Conservation (phyloP, 176 grass and related monocot species). For the Hsuehochloa calcarea region DNA sequence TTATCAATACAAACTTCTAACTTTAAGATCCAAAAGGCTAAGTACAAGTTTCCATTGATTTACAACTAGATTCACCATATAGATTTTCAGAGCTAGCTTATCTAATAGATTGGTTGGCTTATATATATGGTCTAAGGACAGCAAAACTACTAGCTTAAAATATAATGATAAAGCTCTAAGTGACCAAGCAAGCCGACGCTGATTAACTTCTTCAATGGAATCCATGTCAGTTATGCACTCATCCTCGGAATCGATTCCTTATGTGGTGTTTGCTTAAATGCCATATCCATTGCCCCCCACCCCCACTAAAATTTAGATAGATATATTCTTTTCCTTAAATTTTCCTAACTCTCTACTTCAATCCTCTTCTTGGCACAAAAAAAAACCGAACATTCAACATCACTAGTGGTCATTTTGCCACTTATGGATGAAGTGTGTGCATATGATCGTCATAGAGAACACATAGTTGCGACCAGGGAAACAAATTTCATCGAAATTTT, state of each 20-base stretch:
- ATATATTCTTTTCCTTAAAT: neutral
- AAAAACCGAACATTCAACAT: neutral
- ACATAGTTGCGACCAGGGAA: neutral
- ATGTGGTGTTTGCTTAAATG: neutral
- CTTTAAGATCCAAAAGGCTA: neutral
- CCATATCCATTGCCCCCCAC: neutral
- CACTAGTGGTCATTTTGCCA: neutral
- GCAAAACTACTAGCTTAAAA: neutral
- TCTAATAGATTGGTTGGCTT: neutral
- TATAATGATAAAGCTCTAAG: conserved; percentile 8
- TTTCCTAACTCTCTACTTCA: neutral
- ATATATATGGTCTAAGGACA: neutral
- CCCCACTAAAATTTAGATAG: neutral
- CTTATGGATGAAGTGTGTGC: neutral
- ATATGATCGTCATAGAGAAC: neutral
- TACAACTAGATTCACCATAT: neutral
- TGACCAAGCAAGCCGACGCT: neutral
- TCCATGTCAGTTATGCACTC: conserved; percentile 38
- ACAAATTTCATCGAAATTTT: too few relatives aligned
- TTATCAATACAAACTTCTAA: neutral
- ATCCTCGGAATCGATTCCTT: conserved; percentile 19
- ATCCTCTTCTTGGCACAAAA: neutral
- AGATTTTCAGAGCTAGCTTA: neutral
- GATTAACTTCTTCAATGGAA: conserved; percentile 28
- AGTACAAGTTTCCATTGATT: neutral